A percentile compares a stretch with the other conserved stretches of the same genome.
These are phyloP conservation scores for Piloderma croceum DNA, from an alignment of 768 basidiomycete genomes.

Conservation along the genomic window DNA sequence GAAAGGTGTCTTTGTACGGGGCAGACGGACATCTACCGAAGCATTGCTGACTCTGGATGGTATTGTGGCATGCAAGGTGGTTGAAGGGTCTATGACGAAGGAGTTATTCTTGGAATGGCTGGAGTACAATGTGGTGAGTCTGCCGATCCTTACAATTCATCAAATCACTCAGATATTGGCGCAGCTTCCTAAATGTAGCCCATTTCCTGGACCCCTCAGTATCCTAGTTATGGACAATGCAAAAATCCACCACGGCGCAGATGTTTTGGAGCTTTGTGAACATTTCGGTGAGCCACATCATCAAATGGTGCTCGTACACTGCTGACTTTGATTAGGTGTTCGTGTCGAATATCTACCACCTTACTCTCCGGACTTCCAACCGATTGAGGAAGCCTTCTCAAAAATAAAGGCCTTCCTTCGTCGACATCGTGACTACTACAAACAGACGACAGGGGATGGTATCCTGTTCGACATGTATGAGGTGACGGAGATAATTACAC, in stretches of 20 bases:
- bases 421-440: constrained; percentile 9
- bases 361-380: constrained; percentile 25
- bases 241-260: too few relatives aligned
- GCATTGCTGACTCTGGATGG: constrained; percentile 28
- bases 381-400: constrained; percentile 23
- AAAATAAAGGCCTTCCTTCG: constrained; percentile 16
- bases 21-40: constrained; percentile 18
- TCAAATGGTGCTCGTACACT: too few relatives aligned
- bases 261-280: too few relatives aligned
- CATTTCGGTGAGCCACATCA: too few relatives aligned
- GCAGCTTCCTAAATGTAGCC: too few relatives aligned
- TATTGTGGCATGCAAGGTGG: constrained; percentile 20
- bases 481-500: constrained; percentile 9
- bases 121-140: constrained; percentile 20
- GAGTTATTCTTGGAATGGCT: constrained; percentile 21
- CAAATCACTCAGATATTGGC: too few relatives aligned
- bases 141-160: constrained; percentile 12
- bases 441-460: not conserved
- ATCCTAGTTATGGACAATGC: too few relatives aligned
- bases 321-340: too few relatives aligned
- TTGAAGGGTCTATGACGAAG: constrained; percentile 26
- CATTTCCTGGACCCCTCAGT: too few relatives aligned
- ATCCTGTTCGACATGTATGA: constrained; percentile 6
- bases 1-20: constrained; percentile 27
- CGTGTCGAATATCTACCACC: constrained; percentile 28